Percentiles rank a stretch among this genome's conserved stretches.
phyloP scores from a whole-genome alignment of 805 yeast species.

The Clavispora vitiphila region DNA sequence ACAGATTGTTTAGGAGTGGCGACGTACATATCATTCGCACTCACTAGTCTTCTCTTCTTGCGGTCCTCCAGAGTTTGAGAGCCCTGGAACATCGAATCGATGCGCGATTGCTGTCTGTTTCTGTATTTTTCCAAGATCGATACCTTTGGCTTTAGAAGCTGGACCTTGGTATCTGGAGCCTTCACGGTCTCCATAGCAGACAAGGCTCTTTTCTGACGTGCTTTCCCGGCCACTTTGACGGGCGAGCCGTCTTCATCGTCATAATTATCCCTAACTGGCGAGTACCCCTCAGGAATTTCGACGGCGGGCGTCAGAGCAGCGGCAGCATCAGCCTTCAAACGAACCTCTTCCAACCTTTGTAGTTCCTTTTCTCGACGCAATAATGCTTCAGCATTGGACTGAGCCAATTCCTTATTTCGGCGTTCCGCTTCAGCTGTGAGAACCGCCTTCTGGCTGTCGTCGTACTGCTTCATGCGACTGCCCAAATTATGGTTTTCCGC shows the following conservation, averaged over 20 bases:
- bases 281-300: no score
- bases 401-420: neutral
- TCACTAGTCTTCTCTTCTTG: slow-evolving; percentile 33
- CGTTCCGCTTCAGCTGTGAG: slow-evolving; percentile 12
- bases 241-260: slow-evolving; percentile 37
- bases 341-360: neutral
- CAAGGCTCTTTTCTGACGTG: slow-evolving; percentile 18
- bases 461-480: slow-evolving; percentile 12
- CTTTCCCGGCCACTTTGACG: slow-evolving; percentile 28
- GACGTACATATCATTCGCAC: slow-evolving; percentile 18
- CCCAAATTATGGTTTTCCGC: slow-evolving; percentile 22
- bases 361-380: slow-evolving; percentile 12
- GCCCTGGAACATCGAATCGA: slow-evolving; percentile 20
- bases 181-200: slow-evolving; percentile 6
- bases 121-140: slow-evolving; percentile 41
- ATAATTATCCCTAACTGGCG: slow-evolving; percentile 1
- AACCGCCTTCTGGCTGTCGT: slow-evolving; percentile 17
- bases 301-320: neutral
- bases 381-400: slow-evolving; percentile 14
- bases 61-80: slow-evolving; percentile 8
- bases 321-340: neutral
- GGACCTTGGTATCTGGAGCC: slow-evolving; percentile 32
- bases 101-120: slow-evolving; percentile 25
- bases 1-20: neutral
- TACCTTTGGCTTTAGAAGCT: slow-evolving; percentile 33